These are phyloP conservation scores for Adansonia gregorii DNA, from an alignment of 441 rosid species.

Conservation along the genomic window DNA sequence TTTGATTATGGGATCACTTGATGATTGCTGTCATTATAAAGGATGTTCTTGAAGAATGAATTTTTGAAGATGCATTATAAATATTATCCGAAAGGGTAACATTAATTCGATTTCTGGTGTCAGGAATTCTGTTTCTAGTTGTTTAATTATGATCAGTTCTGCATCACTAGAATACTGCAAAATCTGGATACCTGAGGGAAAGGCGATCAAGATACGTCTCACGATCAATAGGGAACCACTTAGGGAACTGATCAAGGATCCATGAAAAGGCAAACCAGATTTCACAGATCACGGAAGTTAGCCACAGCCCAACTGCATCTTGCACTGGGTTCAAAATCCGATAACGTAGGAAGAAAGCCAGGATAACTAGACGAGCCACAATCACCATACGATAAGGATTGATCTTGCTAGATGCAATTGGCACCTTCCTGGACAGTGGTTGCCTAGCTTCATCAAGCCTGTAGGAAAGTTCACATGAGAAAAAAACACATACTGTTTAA, in stretches of 20 bases:
- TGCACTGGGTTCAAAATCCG: slow-evolving; percentile 81
- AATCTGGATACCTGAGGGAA: slow-evolving; percentile 62
- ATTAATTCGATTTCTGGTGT: neutral
- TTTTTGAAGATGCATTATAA: neutral
- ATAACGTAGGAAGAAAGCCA: slow-evolving; percentile 78
- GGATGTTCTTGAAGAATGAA: neutral
- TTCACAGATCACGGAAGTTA: slow-evolving; percentile 85
- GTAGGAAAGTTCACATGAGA: slow-evolving; percentile 33
- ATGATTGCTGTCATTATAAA: neutral
- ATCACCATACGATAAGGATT: slow-evolving; percentile 92
- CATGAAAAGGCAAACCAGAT: slow-evolving; percentile 94
- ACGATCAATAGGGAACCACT: slow-evolving; percentile 90
- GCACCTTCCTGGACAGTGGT: slow-evolving; percentile 90
- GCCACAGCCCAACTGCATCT: slow-evolving; percentile 92
- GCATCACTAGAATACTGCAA: neutral
- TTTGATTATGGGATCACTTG: neutral
- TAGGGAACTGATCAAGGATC: slow-evolving; percentile 98
- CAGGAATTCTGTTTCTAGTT: neutral
- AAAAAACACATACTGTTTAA: slow-evolving; percentile 12
- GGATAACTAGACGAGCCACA: slow-evolving; percentile 74
- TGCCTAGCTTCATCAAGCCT: slow-evolving; percentile 91
- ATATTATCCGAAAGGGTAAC: neutral
- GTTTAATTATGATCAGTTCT: neutral
- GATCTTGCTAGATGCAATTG: slow-evolving; percentile 89
- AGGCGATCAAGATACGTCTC: slow-evolving; percentile 95